phyloP scores from a whole-genome alignment of 805 yeast species.

The Grigorovia humatica region DNA sequence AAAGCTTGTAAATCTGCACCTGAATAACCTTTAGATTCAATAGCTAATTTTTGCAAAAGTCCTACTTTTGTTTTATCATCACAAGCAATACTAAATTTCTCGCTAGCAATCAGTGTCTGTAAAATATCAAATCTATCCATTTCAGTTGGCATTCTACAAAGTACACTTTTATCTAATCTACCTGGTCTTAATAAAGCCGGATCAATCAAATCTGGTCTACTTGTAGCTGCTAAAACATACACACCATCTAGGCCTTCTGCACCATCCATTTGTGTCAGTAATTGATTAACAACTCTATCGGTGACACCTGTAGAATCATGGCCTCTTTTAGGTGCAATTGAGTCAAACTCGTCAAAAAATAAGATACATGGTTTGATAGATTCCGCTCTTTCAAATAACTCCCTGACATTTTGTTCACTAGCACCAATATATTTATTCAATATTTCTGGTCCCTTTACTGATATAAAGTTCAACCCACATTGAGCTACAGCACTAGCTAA shows the following conservation, averaged over 20 bases:
- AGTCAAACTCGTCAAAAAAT: conserved; percentile 92
- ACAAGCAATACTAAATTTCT: conserved; percentile 6
- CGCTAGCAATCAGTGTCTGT: conserved; percentile 3
- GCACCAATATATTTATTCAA: conserved; percentile 95
- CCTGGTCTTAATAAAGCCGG: conserved; percentile 94
- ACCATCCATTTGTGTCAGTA: conserved; percentile 98
- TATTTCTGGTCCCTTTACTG: conserved; percentile 93
- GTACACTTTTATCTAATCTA: conserved; percentile 81
- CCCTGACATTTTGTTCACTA: conserved; percentile 89
- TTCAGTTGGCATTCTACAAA: conserved; percentile 75
- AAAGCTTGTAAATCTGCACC: conserved; percentile 95
- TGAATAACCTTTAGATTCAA: conserved; percentile 62
- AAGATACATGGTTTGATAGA: conserved; percentile 89
- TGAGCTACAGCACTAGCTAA: conserved; percentile 91
- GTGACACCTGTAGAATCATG: conserved; percentile 98
- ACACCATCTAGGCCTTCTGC: conserved; percentile 97
- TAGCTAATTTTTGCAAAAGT: conserved; percentile 34
- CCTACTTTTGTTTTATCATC: conserved; percentile 32
- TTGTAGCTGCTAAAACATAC: conserved; percentile 90
- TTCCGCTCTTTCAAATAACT: conserved; percentile 85
- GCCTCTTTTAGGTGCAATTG: conserved; percentile 96
- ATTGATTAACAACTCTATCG: conserved; percentile 92
- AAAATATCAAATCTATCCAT: conserved; percentile 70
- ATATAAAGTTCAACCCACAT: conserved; percentile 86
- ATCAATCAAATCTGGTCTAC: conserved; percentile 91